These are phyloP conservation scores for Tephrocybe sp. DNA, from an alignment of 768 basidiomycete genomes.

Conservation along the genomic window DNA sequence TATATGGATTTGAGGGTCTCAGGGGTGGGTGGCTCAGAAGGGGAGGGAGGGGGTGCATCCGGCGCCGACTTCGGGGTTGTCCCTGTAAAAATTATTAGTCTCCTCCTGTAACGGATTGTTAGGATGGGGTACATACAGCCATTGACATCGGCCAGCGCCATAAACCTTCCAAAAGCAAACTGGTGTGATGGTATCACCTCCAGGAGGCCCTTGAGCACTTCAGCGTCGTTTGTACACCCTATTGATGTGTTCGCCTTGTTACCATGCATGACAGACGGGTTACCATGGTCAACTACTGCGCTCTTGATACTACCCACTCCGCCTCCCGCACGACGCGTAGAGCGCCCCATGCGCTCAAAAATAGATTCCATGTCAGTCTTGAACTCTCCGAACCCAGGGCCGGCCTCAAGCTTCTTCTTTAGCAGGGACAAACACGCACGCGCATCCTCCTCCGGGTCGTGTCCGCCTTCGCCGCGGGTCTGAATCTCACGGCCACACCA, in stretches of 20 bases:
- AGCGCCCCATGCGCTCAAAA: slow-evolving; percentile 79
- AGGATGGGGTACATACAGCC: slow-evolving; percentile 63
- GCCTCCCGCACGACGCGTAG: slow-evolving; percentile 35
- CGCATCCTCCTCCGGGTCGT: slow-evolving; percentile 95
- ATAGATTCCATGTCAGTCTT: slow-evolving; percentile 84
- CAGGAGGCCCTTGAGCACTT: slow-evolving; percentile 71
- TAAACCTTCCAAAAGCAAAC: slow-evolving; percentile 84
- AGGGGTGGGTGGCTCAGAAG: slow-evolving; percentile 31
- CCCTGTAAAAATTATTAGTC: slow-evolving; percentile 40
- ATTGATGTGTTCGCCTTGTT: slow-evolving; percentile 77
- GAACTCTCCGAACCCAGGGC: slow-evolving; percentile 83
- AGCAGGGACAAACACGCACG: slow-evolving; percentile 84
- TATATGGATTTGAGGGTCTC: slow-evolving; percentile 40
- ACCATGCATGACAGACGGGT: slow-evolving; percentile 82
- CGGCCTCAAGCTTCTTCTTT: slow-evolving; percentile 75
- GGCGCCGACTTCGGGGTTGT: slow-evolving; percentile 52
- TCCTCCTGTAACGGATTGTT: neutral
- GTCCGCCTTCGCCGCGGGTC: slow-evolving; percentile 77
- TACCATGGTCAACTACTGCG: slow-evolving; percentile 86
- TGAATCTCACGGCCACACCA: slow-evolving; percentile 94
- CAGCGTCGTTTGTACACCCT: slow-evolving; percentile 74
- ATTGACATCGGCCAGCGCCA: slow-evolving; percentile 72
- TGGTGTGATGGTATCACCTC: slow-evolving; percentile 65
- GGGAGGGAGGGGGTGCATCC: slow-evolving; percentile 32
- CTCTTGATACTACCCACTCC: slow-evolving; percentile 44